A percentile compares a stretch with the other conserved stretches of the same genome.
Evolutionary conservation across 2,329 filamentous ascomycete species (phyloP).

Genomic region (Purpureocillium takamizusanense): DNA sequence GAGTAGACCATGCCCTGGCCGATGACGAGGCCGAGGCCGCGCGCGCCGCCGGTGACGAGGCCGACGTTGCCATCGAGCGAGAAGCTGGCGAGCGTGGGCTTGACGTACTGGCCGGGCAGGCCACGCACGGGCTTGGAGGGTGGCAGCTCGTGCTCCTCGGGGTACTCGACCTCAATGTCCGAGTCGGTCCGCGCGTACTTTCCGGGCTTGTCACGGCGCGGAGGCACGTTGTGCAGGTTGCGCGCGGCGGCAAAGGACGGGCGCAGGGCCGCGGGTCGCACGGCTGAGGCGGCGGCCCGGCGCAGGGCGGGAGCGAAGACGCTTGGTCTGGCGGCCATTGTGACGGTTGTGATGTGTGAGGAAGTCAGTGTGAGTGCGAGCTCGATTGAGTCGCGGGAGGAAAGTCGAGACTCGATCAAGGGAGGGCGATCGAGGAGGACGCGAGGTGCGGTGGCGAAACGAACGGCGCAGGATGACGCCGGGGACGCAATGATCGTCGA

Average conservation of each 20-base stretch:
- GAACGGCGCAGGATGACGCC: background rate
- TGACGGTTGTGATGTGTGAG: conserved; percentile 1
- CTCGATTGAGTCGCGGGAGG: too few species aligned
- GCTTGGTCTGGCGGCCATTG: conserved; percentile 10
- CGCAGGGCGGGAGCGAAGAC: conserved; percentile 18
- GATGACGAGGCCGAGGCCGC: conserved; percentile 87
- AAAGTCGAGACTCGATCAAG: too few species aligned
- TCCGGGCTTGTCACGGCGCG: conserved; percentile 40
- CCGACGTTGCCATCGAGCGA: conserved; percentile 77
- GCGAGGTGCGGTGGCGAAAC: background rate
- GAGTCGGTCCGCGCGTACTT: conserved; percentile 74
- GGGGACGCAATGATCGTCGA: too few species aligned
- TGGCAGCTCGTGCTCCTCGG: conserved; percentile 64
- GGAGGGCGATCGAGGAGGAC: background rate
- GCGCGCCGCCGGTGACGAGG: conserved; percentile 82
- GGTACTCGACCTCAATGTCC: conserved; percentile 69
- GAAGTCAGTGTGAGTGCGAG: too few species aligned
- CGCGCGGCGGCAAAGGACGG: conserved; percentile 16
- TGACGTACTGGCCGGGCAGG: conserved; percentile 71
- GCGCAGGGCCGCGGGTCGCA: conserved; percentile 10
- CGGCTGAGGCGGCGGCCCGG: conserved; percentile 16
- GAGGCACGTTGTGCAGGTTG: conserved; percentile 20
- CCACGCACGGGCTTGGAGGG: conserved; percentile 62
- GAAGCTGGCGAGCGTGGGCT: conserved; percentile 77
- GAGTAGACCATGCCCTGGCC: conserved; percentile 83